A percentile compares a stretch with the other conserved stretches of the same genome.
These are phyloP conservation scores for Articulospora tetracladia DNA, from an alignment of 495 filamentous ascomycete genomes.

Conservation along the genomic window DNA sequence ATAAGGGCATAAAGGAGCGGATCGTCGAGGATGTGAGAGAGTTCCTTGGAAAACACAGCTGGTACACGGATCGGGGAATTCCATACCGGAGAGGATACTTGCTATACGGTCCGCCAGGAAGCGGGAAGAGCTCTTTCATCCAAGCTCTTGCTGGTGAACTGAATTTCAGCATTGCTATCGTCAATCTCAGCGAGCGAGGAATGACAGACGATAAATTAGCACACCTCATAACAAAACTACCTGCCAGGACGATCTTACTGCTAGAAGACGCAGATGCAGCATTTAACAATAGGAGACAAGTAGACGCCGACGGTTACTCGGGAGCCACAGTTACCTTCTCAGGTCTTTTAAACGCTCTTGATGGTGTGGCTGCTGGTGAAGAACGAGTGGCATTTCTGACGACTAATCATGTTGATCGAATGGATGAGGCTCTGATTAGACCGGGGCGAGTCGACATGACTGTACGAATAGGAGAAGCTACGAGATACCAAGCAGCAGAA, in stretches of 20 bases:
- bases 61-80: slow-evolving; percentile 94
- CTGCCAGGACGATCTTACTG: slow-evolving; percentile 77
- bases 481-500: slow-evolving; percentile 73
- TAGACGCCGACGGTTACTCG: slow-evolving; percentile 78
- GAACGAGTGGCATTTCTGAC: slow-evolving; percentile 92
- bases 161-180: slow-evolving; percentile 89
- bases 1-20: slow-evolving; percentile 77
- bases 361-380: slow-evolving; percentile 93
- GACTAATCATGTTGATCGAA: slow-evolving; percentile 86
- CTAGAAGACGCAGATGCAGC: slow-evolving; percentile 96
- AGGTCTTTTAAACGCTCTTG: slow-evolving; percentile 86
- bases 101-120: slow-evolving; percentile 89
- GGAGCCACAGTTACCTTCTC: slow-evolving; percentile 95
- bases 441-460: slow-evolving; percentile 94
- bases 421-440: slow-evolving; percentile 85
- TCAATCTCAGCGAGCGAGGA: slow-evolving; percentile 90
- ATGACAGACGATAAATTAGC: slow-evolving; percentile 91
- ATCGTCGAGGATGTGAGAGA: slow-evolving; percentile 84
- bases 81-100: slow-evolving; percentile 93
- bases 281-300: slow-evolving; percentile 74
- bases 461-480: slow-evolving; percentile 82
- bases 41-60: slow-evolving; percentile 72
- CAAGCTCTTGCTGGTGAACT: slow-evolving; percentile 89
- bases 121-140: slow-evolving; percentile 94
- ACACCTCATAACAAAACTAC: slow-evolving; percentile 82